Conservation (phyloP, 768 basidiomycete species). For the Rhodosporidiobolus sp. region DNA sequence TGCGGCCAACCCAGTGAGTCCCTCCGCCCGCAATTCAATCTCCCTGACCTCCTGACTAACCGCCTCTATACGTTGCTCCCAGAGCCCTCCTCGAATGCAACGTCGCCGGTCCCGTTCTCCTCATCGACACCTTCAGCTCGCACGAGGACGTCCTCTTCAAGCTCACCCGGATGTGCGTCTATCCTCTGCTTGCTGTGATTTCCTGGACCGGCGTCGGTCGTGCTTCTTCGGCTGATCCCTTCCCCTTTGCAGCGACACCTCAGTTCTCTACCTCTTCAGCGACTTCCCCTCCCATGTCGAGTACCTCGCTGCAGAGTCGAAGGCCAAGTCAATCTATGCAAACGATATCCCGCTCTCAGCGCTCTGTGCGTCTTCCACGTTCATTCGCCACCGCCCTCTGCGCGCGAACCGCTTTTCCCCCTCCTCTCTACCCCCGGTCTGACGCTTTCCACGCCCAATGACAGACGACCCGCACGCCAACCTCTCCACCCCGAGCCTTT, state of each 20-base stretch:
- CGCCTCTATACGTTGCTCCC: neutral
- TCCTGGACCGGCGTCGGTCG: too few relatives aligned
- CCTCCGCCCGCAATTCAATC: rapidly evolving
- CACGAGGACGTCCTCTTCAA: neutral
- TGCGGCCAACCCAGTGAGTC: neutral
- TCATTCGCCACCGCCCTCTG: too few relatives aligned
- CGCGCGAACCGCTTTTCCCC: too few relatives aligned
- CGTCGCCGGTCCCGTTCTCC: neutral
- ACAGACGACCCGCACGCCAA: slow-evolving; percentile 1
- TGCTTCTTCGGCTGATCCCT: neutral
- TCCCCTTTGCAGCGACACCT: neutral
- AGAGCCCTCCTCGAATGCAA: neutral
- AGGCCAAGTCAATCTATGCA: neutral
- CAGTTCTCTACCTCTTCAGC: neutral
- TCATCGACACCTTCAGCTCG: neutral
- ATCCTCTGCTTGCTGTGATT: neutral
- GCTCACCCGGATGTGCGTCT: neutral
- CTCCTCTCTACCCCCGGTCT: neutral
- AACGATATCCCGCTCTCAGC: neutral
- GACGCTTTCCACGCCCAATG: neutral
- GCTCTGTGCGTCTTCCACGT: neutral
- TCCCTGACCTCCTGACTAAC: neutral
- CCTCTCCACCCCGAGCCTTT: neutral
- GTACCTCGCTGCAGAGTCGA: neutral
- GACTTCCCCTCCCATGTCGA: neutral